Base-by-base conservation (phyloP, 805 yeast genomes). In the Barnettozyma wickerhamii region DNA sequence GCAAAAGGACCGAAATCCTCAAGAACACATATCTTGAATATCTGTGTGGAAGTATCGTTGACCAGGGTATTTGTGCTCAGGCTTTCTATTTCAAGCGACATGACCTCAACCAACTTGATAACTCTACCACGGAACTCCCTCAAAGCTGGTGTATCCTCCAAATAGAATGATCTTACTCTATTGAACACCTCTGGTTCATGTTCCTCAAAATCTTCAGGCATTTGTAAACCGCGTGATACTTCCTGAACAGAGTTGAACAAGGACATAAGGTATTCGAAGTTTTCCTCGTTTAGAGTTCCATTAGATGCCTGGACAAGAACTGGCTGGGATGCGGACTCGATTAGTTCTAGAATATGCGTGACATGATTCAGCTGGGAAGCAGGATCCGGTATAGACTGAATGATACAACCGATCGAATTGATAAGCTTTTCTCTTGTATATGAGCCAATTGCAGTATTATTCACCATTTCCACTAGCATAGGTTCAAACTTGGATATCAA, bases 1-100 rank as follows among this genome's bases (percentile, higher is more conserved):
- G 74, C 79, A 58, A 84, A 85, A 0, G 93, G 86, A 0, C 89
- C 89, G 15, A 74, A 66, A 5, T 77, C 58, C 4, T 87, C 95
- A 4, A 75, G 61, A 13, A 87, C 59, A 1, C 95, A 95, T 13
- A 65, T 51, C 50, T 76, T 79, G 48, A 87, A 68, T 2, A 88
- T 73, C 6, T 69, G 64, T 43, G 88, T 77, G 20, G 84, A 71
- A 20, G 72, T 74, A 49, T 85, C 93, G 6, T 83, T 72, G 2
- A 84, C 63, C 4, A 69, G 66, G 0, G 77, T 53, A 42, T 72
- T 77, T 7, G 64, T 59, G 1, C 66, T 55, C 31, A 71, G 65
- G 1, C 57, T 56, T 1, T 53, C 60, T 41, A 60, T 62, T 3
- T 68, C 62, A 29, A 71, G 52, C 0, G 79, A 65, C 39, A 75